These are phyloP conservation scores for Scheffersomyces illinoinensis DNA, from an alignment of 1,139 yeast genomes.

Conservation along the genomic window DNA sequence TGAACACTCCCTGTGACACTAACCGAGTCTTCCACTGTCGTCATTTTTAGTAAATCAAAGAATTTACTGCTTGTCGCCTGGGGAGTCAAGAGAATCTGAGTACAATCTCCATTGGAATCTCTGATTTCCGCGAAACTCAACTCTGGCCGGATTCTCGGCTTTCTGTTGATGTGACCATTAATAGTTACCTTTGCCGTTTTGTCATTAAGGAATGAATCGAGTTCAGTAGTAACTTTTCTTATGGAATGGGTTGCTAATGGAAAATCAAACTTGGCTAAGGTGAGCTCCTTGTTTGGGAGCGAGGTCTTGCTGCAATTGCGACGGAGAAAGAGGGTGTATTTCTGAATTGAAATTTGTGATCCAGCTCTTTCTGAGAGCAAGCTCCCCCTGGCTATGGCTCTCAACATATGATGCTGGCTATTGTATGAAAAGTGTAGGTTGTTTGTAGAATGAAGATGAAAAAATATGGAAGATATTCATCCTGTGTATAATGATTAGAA, in stretches of 20 bases:
- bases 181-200: conserved; percentile 32
- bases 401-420: neutral
- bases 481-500: neutral
- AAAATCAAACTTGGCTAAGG: conserved; percentile 38
- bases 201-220: conserved; percentile 12
- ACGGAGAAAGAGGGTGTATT: neutral
- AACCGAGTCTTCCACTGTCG: conserved; percentile 75
- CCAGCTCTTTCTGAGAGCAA: neutral
- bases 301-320: neutral
- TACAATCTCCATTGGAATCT: conserved; percentile 65
- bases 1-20: conserved; percentile 60
- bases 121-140: conserved; percentile 72
- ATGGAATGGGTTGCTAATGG: conserved; percentile 40
- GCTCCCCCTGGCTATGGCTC: neutral
- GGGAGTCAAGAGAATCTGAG: conserved; percentile 59
- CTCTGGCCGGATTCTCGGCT: conserved; percentile 52
- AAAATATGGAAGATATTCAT: neutral
- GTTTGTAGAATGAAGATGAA: neutral
- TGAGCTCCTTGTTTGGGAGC: conserved; percentile 23
- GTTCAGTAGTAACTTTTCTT: conserved; percentile 14
- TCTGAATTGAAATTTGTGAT: neutral
- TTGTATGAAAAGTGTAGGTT: neutral
- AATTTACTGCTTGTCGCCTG: conserved; percentile 39
- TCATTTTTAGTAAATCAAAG: conserved; percentile 45
- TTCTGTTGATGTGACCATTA: conserved; percentile 81